Base-by-base conservation (phyloP, 2,329 filamentous ascomycete genomes). In the Cadophora gregata region DNA sequence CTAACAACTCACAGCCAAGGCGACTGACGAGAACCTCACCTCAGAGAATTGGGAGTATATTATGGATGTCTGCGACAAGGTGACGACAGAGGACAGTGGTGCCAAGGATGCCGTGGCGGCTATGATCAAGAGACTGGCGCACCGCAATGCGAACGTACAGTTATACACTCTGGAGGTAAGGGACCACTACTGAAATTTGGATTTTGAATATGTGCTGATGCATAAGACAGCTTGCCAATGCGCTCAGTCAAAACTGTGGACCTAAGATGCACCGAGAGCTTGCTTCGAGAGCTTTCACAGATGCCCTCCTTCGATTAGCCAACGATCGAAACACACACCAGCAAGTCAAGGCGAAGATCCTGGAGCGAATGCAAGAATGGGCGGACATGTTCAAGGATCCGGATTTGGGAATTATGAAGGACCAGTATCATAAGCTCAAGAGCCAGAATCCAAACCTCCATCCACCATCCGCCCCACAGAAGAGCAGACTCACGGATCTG, bases 361-460 rank as follows among this genome's bases (percentile, higher is more conserved):
- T 98, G 67, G 95, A 98, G 83, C 89, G 94, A 72, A 98, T 98
- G 93, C 90, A 92, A 78, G 93, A 95, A 71, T 99, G 96, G 96
- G 89, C 91, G 65, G 92, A 96, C 75, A 97, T 97, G 92, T 98
- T 98, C 78, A 87, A 86, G 68, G 93, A 97, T 77, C 87, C 93
- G 12, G 95, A 97, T 77, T 86, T 99, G 68, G 96, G 96, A 21
- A 97, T 99, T 77, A 99, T 99, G 96, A 91, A 94, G 78, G 93
- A 97, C 76, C 94, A 95, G 67, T 98, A 95, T 79, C 90, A 90
- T 81, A 93, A 91, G 78, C 83, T 98, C 70, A 96, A 97, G 83
- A 82, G 83, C 79, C 81, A 79, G 86, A 95, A 99, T 81, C 96
- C 96, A 3, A 95, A 93, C 71, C 81, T 99, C 63, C 93, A 97